Conservation (phyloP, 371 early-diverging fungal genomes). For the Apophysomyces trapeziformis region DNA sequence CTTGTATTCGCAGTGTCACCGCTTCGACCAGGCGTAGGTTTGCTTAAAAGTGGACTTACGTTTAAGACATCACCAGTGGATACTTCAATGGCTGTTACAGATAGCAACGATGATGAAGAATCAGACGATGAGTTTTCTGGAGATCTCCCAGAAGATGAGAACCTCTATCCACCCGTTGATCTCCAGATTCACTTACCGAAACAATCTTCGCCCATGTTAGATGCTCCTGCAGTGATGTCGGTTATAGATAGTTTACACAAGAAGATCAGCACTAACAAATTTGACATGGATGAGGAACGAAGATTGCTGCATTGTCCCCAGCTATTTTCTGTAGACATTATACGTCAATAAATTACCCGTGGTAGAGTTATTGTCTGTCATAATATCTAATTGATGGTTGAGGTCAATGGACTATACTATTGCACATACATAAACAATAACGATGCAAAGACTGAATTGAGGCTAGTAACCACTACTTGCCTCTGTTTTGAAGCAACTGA, state of each 20-base stretch:
- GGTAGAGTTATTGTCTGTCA: background rate
- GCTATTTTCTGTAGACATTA: conserved; percentile 19
- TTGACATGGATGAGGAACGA: conserved; percentile 28
- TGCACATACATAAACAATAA: no score
- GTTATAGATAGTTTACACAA: conserved; percentile 81
- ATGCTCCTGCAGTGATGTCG: conserved; percentile 38
- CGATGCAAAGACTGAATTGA: no score
- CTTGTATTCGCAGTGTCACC: conserved; percentile 50
- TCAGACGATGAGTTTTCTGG: conserved; percentile 8
- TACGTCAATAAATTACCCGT: conserved; percentile 1
- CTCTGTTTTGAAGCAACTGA: no score
- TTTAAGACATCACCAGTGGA: conserved; percentile 4
- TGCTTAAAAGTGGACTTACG: conserved; percentile 32
- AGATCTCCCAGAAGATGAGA: conserved; percentile 33
- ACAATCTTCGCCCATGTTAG: conserved; percentile 12
- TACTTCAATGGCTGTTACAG: background rate
- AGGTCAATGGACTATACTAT: no score
- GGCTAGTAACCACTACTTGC: no score
- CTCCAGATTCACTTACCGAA: conserved; percentile 21
- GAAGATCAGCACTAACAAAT: conserved; percentile 71
- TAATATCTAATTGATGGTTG: no score
- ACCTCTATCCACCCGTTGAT: conserved; percentile 17
- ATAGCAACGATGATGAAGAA: conserved; percentile 4
- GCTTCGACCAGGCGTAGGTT: conserved; percentile 40
- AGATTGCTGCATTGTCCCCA: conserved; percentile 11